Conservation (phyloP, 148 eudicot species). For the Rhododendron simsii region DNA sequence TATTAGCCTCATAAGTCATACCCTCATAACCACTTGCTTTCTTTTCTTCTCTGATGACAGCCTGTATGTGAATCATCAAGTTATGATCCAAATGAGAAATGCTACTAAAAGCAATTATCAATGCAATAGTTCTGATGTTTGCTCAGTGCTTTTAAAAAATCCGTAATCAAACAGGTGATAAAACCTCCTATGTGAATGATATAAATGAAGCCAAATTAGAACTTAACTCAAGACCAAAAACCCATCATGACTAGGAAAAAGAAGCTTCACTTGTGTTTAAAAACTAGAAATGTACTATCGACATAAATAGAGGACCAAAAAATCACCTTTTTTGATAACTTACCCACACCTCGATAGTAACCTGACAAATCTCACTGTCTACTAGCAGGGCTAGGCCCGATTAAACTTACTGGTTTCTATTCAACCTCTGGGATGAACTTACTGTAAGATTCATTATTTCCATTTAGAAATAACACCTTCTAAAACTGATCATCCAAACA, state of each 20-base stretch:
- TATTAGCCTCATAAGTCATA: conserved; percentile 20
- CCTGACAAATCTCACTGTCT: not conserved
- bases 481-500: not conserved
- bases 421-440: not conserved
- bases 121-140: conserved; percentile 1
- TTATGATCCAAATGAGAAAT: conserved; percentile 5
- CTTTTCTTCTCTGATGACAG: conserved; percentile 61
- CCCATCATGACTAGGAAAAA: not conserved
- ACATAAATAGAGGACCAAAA: not conserved
- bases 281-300: not conserved
- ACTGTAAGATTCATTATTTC: not conserved
- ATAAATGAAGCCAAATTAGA: not conserved
- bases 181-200: not conserved
- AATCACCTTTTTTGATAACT: not conserved
- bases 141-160: not conserved
- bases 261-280: not conserved
- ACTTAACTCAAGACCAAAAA: not conserved
- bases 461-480: not conserved
- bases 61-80: conserved; percentile 39
- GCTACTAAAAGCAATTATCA: not conserved
- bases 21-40: conserved; percentile 44
- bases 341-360: not conserved
- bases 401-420: not conserved
- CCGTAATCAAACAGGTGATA: not conserved
- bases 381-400: not conserved